Base-by-base conservation (phyloP, 306 rosid species). In the Sindora glabra region DNA sequence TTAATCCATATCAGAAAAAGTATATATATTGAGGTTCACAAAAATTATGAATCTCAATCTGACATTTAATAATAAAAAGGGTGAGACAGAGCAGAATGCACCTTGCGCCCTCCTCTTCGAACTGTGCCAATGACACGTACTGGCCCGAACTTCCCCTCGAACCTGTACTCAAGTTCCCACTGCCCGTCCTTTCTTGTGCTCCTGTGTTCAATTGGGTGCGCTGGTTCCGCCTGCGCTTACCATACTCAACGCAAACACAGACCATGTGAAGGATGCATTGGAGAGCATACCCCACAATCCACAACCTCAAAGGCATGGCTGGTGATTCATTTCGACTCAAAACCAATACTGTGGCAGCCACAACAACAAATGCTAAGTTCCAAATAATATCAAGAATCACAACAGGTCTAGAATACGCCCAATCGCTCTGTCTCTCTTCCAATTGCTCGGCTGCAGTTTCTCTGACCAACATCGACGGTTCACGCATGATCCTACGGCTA, bases 401-500 rank as follows among this genome's bases (percentile, higher is more conserved):
- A 24, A 91, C 83, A 6, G 98, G 98, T 68, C 83, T 91, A 12
- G 98, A 91, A 58, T 88, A 88, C 9, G 98, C 98, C 98, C 98
- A 91, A 76, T 91, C 98, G 73, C 92, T 84, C 83, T 91, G 98
- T 56, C 95, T 52, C 81, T 85, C 96, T 80, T 91, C 96, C 71
- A 91, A 59, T 52, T 91, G 98, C 75, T 88, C 98, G 27, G 98
- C 98, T 11, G 98, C 98, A 0, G 89, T 69, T 79, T 91, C 98
- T 0, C 98, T 78, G 16, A 91, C 98, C 26, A 79, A 27, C 81
- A 91, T 82, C 62, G 98, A 91, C 2, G 96, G 96, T 73, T 91
- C 98, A 8, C 98, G 96, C 96, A 91, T 79, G 65, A 79, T 71
- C 42, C 95, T 59, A 1, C 86, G 79, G 48, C 89, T 83, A 71